Evolutionary conservation across 768 basidiomycete genomes (phyloP).

Genomic region (Naganishia vaughanmartiniae): DNA sequence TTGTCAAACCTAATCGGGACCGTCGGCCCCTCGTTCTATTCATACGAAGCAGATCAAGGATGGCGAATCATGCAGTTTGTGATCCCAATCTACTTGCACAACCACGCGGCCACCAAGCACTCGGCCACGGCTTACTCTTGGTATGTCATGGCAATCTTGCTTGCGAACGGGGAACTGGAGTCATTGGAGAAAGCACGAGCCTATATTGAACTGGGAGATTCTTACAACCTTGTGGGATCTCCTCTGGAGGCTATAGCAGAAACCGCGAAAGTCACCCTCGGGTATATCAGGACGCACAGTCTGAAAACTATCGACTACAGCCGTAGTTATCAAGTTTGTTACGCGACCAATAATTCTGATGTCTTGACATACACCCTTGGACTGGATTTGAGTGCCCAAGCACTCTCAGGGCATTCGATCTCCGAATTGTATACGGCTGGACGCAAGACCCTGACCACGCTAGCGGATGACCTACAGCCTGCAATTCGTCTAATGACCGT

Average conservation of each 20-base stretch:
- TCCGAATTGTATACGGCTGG: slow-evolving; percentile 3
- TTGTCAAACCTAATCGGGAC: slow-evolving; percentile 13
- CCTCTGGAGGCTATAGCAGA: slow-evolving; percentile 10
- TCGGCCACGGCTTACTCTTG: slow-evolving; percentile 15
- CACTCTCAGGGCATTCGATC: slow-evolving; percentile 23
- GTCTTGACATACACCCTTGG: slow-evolving; percentile 22
- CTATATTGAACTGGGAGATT: slow-evolving; percentile 8
- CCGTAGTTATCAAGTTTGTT: slow-evolving; percentile 14
- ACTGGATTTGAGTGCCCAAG: slow-evolving; percentile 25
- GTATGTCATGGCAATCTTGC: slow-evolving; percentile 22
- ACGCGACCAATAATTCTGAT: slow-evolving; percentile 23
- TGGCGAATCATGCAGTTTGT: slow-evolving; percentile 25
- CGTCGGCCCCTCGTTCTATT: slow-evolving; percentile 11
- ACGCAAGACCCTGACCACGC: slow-evolving; percentile 1
- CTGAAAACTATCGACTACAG: slow-evolving; percentile 23
- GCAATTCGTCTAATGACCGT: slow-evolving; percentile 23
- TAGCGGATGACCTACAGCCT: slow-evolving; percentile 23
- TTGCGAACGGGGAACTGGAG: slow-evolving; percentile 16
- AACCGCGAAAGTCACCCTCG: slow-evolving; percentile 19
- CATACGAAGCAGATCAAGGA: slow-evolving; percentile 16
- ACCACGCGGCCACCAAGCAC: slow-evolving; percentile 10
- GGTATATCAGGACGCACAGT: slow-evolving; percentile 25
- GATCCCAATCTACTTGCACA: slow-evolving; percentile 19
- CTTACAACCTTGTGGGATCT: background rate
- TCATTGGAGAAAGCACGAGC: slow-evolving; percentile 5